These are phyloP conservation scores for Ceratocystis eucalypticola DNA, from an alignment of 2,329 filamentous ascomycete genomes.

Conservation along the genomic window DNA sequence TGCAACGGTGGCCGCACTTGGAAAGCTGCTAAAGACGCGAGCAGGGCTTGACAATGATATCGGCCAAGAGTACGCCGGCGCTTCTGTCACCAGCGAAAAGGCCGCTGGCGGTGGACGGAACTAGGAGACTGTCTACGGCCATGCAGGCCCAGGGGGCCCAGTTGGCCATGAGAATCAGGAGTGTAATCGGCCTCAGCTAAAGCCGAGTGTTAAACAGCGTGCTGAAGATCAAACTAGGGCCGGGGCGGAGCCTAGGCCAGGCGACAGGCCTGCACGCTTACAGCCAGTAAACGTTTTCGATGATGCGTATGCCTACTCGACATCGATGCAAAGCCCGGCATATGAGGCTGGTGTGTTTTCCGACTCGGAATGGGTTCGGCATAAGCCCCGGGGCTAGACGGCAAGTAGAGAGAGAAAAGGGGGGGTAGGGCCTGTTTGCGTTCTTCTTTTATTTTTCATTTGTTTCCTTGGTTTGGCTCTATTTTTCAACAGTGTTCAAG, in stretches of 20 bases:
- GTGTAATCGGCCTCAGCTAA: not conserved
- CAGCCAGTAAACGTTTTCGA: slow-evolving; percentile 8
- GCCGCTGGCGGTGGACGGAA: slow-evolving; percentile 1
- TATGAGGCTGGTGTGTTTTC: slow-evolving; percentile 16
- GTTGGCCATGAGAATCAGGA: not conserved
- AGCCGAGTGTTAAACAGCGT: no score
- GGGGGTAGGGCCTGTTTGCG: not conserved
- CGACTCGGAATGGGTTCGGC: slow-evolving; percentile 5
- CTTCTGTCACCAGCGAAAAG: slow-evolving; percentile 14
- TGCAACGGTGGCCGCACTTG: not conserved
- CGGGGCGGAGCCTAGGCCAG: not conserved
- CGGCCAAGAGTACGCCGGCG: not conserved
- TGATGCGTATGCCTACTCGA: slow-evolving; percentile 16
- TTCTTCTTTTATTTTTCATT: not conserved
- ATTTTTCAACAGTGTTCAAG: not conserved
- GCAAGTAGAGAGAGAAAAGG: not conserved
- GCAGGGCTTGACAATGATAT: not conserved
- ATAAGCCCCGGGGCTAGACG: not conserved
- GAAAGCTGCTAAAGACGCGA: not conserved
- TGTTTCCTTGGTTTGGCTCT: not conserved
- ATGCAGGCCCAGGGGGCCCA: slow-evolving; percentile 3
- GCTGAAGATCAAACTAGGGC: not conserved
- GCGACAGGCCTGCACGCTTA: not conserved
- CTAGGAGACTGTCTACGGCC: slow-evolving; percentile 8
- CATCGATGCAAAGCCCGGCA: slow-evolving; percentile 17